These are phyloP conservation scores for Serpula lacrymans DNA, from an alignment of 768 basidiomycete genomes.

Conservation along the genomic window DNA sequence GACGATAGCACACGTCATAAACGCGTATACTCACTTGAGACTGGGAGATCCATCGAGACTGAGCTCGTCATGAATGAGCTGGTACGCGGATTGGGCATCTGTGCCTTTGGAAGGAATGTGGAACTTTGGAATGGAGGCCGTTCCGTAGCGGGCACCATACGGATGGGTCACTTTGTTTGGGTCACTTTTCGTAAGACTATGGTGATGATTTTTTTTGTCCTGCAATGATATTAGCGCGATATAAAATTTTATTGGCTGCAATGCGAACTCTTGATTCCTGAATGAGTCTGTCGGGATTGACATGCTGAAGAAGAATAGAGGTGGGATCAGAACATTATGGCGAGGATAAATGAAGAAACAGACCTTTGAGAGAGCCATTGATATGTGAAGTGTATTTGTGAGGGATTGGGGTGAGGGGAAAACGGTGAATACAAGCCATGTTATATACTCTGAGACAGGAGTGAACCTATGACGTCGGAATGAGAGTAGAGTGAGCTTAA, in stretches of 20 bases:
- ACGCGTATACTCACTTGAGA: slow-evolving; percentile 37
- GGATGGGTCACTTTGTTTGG: slow-evolving; percentile 36
- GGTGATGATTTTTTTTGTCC: slow-evolving; percentile 45
- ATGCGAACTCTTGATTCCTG: slow-evolving; percentile 47
- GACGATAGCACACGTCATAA: not conserved
- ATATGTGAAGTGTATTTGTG: not conserved
- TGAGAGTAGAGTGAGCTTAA: not conserved
- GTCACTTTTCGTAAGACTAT: slow-evolving; percentile 31
- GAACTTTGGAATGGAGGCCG: slow-evolving; percentile 70
- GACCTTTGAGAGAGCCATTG: slow-evolving; percentile 69
- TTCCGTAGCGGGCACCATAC: slow-evolving; percentile 64
- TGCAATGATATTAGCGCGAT: slow-evolving; percentile 16
- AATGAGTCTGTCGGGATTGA: slow-evolving; percentile 67
- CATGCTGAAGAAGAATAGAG: slow-evolving; percentile 39
- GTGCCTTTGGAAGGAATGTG: slow-evolving; percentile 60
- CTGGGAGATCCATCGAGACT: slow-evolving; percentile 51
- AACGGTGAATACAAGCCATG: not conserved
- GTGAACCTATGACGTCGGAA: not conserved
- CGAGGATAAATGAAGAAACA: not conserved
- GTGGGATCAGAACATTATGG: not conserved
- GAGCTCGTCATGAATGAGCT: slow-evolving; percentile 65
- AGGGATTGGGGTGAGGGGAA: slow-evolving; percentile 10
- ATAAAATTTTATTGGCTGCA: slow-evolving; percentile 5
- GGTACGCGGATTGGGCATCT: slow-evolving; percentile 45
- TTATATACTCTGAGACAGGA: not conserved